Conservation (phyloP, 306 rosid genomes). For the Corylus heterophylla region DNA sequence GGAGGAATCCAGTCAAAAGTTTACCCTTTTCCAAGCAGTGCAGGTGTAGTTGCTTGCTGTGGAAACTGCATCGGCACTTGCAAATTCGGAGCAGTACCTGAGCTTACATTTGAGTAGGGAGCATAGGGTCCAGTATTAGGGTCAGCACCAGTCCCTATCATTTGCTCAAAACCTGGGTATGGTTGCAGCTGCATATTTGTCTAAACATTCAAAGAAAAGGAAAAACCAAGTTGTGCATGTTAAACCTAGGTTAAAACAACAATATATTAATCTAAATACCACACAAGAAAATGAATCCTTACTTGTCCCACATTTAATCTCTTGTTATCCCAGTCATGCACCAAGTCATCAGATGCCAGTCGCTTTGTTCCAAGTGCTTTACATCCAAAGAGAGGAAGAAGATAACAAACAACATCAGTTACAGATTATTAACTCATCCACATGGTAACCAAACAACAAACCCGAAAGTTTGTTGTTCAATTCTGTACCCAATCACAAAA, state of each 20-base stretch:
- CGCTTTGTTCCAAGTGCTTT: constrained; percentile 89
- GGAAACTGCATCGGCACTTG: constrained; percentile 54
- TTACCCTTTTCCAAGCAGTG: constrained; percentile 93
- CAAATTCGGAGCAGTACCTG: constrained; percentile 46
- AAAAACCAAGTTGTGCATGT: constrained; percentile 5
- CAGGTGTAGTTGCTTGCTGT: constrained; percentile 53
- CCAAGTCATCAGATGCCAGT: constrained; percentile 85
- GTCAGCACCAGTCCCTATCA: constrained; percentile 49
- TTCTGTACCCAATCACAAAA: neutral
- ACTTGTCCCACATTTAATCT: constrained; percentile 85
- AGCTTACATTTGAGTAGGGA: constrained; percentile 42
- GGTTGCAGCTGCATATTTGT: constrained; percentile 57
- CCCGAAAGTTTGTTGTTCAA: neutral
- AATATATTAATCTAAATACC: constrained; percentile 15
- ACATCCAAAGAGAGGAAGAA: constrained; percentile 27
- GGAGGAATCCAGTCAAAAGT: constrained; percentile 16
- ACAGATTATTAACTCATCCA: neutral
- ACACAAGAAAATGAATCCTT: constrained; percentile 35
- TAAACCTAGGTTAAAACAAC: constrained; percentile 5
- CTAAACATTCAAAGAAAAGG: constrained; percentile 36
- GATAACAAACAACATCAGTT: constrained; percentile 33
- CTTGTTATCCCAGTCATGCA: constrained; percentile 84
- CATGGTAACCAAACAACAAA: constrained; percentile 15
- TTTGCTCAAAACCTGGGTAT: constrained; percentile 52
- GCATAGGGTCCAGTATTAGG: constrained; percentile 49